Evolutionary conservation across 495 filamentous ascomycete species (phyloP).

Genomic region (Penicillium verhagenii): DNA sequence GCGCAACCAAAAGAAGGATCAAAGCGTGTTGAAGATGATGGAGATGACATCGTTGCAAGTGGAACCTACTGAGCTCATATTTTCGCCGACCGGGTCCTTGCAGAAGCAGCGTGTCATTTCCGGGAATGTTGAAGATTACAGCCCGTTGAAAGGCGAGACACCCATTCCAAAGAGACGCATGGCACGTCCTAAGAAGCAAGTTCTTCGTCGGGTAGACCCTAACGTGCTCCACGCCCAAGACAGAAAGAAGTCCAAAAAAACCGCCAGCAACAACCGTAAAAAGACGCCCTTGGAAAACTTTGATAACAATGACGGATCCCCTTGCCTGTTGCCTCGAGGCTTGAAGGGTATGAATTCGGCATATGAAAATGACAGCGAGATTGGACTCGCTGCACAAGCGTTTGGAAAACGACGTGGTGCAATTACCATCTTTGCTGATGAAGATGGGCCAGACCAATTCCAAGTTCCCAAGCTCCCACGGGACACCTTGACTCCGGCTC

Average conservation of each 20-base stretch:
- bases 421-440: slow-evolving; percentile 41
- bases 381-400: slow-evolving; percentile 24
- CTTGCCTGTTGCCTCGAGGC: slow-evolving; percentile 4
- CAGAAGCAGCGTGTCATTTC: slow-evolving; percentile 58
- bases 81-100: slow-evolving; percentile 52
- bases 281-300: background rate
- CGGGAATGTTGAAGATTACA: slow-evolving; percentile 53
- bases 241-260: slow-evolving; percentile 23
- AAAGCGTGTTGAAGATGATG: slow-evolving; percentile 66
- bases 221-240: slow-evolving; percentile 32
- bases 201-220: slow-evolving; percentile 29
- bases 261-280: slow-evolving; percentile 1
- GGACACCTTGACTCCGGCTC: slow-evolving; percentile 23
- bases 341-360: slow-evolving; percentile 5
- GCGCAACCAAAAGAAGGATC: slow-evolving; percentile 85
- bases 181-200: slow-evolving; percentile 22
- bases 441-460: slow-evolving; percentile 9
- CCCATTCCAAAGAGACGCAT: slow-evolving; percentile 41
- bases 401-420: slow-evolving; percentile 20
- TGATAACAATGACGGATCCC: background rate
- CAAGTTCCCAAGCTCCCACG: slow-evolving; percentile 5
- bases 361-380: slow-evolving; percentile 30
- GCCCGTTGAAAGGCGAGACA: slow-evolving; percentile 47
- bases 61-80: slow-evolving; percentile 71
- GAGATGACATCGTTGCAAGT: slow-evolving; percentile 63